A percentile compares a stretch with the other conserved stretches of the same genome.
phyloP scores from a whole-genome alignment of 495 filamentous ascomycete species.

The Amphirosellinia nigrospora region DNA sequence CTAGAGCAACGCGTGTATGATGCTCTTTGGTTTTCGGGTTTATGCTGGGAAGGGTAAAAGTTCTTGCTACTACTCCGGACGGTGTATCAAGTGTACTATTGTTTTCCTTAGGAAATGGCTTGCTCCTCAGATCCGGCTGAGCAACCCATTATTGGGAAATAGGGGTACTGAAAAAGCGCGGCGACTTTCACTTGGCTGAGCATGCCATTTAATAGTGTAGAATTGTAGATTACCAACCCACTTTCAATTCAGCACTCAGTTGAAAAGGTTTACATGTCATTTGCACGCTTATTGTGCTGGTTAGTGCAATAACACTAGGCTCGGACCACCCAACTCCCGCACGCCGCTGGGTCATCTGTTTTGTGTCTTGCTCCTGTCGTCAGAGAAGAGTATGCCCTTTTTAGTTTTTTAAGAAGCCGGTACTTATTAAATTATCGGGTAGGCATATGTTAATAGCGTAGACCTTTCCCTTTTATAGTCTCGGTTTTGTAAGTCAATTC shows the following conservation, averaged over 20 bases:
- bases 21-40: slow-evolving; percentile 37
- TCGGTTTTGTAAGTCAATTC: not conserved
- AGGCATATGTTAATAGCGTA: not conserved
- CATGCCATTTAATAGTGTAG: slow-evolving; percentile 20
- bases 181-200: slow-evolving; percentile 26
- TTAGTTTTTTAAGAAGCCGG: not conserved
- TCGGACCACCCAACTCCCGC: not conserved
- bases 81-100: slow-evolving; percentile 42
- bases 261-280: not conserved
- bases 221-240: slow-evolving; percentile 27
- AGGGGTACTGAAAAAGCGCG: slow-evolving; percentile 39
- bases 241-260: slow-evolving; percentile 13
- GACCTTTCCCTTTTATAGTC: not conserved
- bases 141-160: slow-evolving; percentile 41
- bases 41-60: slow-evolving; percentile 40
- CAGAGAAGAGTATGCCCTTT: not conserved
- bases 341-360: not conserved
- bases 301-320: not conserved
- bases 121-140: slow-evolving; percentile 33
- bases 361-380: not conserved
- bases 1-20: slow-evolving; percentile 29
- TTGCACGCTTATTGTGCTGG: not conserved
- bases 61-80: slow-evolving; percentile 36
- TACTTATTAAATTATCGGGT: not conserved
- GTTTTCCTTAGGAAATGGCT: slow-evolving; percentile 40